Evolutionary conservation across 306 rosid genomes (phyloP).

Genomic region (Senna tora): DNA sequence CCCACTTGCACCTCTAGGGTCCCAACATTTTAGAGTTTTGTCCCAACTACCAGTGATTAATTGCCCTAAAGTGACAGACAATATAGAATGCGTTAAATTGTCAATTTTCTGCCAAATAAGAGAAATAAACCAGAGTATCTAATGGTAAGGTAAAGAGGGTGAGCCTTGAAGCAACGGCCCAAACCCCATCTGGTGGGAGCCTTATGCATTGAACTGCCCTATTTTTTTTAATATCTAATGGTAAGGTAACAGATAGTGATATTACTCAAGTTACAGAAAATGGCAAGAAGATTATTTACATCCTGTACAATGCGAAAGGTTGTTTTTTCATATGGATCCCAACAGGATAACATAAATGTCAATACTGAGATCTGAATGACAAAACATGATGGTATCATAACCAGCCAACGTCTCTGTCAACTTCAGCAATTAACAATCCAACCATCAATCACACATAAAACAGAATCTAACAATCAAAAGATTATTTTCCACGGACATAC

Average conservation of each 20-base stretch:
- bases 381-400: neutral
- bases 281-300: neutral
- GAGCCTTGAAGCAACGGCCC: too few relatives aligned
- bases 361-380: neutral
- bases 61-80: conserved; percentile 56
- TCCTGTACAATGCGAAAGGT: neutral
- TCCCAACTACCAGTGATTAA: conserved; percentile 97
- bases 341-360: neutral
- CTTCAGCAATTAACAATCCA: neutral
- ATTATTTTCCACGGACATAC: neutral
- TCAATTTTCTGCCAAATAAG: conserved; percentile 1
- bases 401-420: neutral
- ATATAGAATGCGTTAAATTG: neutral
- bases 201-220: too few relatives aligned
- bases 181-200: too few relatives aligned
- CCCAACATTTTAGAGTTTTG: conserved; percentile 94
- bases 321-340: neutral
- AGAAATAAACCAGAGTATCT: neutral
- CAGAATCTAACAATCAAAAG: neutral
- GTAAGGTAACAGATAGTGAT: neutral
- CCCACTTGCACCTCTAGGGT: conserved; percentile 95
- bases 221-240: too few relatives aligned
- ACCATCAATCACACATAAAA: neutral
- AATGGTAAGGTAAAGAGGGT: neutral
- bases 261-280: neutral